phyloP scores from a whole-genome alignment of 805 yeast genomes.

The Yarrowia divulgata region DNA sequence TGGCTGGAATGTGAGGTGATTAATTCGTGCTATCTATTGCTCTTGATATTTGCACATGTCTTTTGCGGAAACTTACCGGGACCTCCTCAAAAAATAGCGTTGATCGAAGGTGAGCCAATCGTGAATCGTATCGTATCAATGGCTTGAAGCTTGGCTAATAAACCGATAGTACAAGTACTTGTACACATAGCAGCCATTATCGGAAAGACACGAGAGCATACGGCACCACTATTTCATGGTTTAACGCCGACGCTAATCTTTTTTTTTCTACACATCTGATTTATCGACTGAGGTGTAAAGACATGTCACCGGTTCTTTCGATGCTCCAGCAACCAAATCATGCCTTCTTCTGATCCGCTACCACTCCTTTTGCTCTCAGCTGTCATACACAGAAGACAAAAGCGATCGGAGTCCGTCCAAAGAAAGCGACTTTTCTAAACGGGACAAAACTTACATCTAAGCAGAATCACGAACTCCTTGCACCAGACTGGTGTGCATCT shows the following conservation, averaged over 20 bases:
- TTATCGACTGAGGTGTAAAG: background rate
- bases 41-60: no score
- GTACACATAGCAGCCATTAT: background rate
- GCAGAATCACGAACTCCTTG: background rate
- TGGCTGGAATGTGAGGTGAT: slow-evolving; percentile 11
- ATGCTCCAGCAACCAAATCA: background rate
- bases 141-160: background rate
- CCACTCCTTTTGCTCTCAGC: no score
- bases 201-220: background rate
- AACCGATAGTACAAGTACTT: no score
- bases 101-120: slow-evolving; percentile 9
- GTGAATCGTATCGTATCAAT: slow-evolving; percentile 2
- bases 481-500: background rate
- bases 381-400: background rate
- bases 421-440: background rate
- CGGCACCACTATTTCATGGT: slow-evolving; percentile 14
- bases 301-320: background rate
- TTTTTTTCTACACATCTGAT: background rate
- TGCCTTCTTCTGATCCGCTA: background rate
- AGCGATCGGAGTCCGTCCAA: background rate
- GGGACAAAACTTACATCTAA: background rate
- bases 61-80: background rate
- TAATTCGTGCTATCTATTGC: background rate
- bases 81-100: background rate
- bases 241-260: slow-evolving; percentile 20